Percentiles rank a stretch among this genome's conserved stretches.
phyloP scores from a whole-genome alignment of 2,329 filamentous ascomycete species.

The Trichoderma sp. region DNA sequence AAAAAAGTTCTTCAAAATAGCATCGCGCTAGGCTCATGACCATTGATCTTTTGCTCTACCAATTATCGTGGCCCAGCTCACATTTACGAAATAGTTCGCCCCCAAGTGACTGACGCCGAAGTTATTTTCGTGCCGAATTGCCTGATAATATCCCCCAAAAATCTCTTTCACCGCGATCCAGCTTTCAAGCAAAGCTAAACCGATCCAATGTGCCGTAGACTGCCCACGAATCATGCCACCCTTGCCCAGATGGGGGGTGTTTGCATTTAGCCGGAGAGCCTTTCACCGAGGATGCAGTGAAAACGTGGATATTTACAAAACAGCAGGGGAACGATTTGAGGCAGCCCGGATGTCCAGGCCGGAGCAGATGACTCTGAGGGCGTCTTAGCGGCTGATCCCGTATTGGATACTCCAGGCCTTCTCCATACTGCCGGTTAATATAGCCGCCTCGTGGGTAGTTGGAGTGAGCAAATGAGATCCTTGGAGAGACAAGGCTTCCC shows the following conservation, averaged over 20 bases:
- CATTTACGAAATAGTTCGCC: not conserved
- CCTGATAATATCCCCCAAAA: not conserved
- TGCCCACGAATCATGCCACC: constrained; percentile 10
- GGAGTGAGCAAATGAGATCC: not conserved
- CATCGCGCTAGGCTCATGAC: not conserved
- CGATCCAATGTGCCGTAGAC: not conserved
- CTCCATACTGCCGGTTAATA: constrained; percentile 17
- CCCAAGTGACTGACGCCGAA: not conserved
- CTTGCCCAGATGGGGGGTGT: not conserved
- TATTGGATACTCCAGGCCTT: not conserved
- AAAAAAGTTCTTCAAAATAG: not conserved
- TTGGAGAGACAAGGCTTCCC: constrained; percentile 12
- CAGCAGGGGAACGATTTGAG: not conserved
- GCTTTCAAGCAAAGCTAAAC: not conserved
- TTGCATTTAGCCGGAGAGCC: constrained; percentile 13
- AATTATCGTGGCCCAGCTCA: not conserved
- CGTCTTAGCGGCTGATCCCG: constrained; percentile 9
- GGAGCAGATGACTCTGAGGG: constrained; percentile 11
- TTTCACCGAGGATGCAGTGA: constrained; percentile 9
- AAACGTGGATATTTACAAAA: constrained; percentile 14
- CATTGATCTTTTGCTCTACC: not conserved
- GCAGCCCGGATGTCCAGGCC: not conserved
- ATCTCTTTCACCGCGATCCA: not conserved
- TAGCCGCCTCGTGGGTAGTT: constrained; percentile 15
- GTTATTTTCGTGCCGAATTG: not conserved